Percentiles rank a stretch among this genome's conserved stretches.
These are phyloP conservation scores for Tulasnella calospora DNA, from an alignment of 768 basidiomycete genomes.

Conservation along the genomic window DNA sequence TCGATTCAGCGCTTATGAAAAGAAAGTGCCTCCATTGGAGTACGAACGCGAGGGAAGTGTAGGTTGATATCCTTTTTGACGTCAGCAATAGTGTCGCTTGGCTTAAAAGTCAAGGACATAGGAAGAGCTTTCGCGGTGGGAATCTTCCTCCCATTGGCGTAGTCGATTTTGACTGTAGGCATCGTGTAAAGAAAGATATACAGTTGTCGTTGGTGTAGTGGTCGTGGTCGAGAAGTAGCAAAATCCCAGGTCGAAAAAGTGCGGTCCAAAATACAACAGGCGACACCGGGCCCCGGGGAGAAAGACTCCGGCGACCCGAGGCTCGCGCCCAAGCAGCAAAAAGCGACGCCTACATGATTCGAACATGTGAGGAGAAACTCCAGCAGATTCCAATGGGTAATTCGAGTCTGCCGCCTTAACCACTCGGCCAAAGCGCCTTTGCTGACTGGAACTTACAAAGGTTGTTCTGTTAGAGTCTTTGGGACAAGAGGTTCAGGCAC, in stretches of 20 bases:
- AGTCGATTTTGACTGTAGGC: constrained; percentile 30
- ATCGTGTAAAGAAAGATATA: background rate
- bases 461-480: too few relatives aligned
- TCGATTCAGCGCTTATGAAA: background rate
- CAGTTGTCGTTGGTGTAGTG: background rate
- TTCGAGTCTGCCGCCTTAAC: constrained; percentile 35
- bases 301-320: too few relatives aligned
- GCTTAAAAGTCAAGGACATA: background rate
- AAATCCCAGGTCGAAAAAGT: background rate
- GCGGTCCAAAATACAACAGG: constrained; percentile 6
- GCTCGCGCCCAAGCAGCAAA: too few relatives aligned
- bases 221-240: background rate
- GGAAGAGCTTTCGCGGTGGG: constrained; percentile 23
- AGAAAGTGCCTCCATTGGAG: background rate
- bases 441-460: background rate
- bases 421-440: constrained; percentile 25
- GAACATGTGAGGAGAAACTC: constrained; percentile 20
- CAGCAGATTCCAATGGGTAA: constrained; percentile 14
- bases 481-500: background rate
- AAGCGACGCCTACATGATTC: constrained; percentile 23
- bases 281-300: background rate
- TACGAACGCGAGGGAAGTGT: constrained; percentile 50
- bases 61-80: constrained; percentile 61
- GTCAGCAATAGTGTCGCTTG: constrained; percentile 55
- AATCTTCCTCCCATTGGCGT: constrained; percentile 18